Percentiles rank a stretch among this genome's conserved stretches.
Conservation (phyloP, 2,329 filamentous ascomycete genomes). For the Exophiala dermatitidis region DNA sequence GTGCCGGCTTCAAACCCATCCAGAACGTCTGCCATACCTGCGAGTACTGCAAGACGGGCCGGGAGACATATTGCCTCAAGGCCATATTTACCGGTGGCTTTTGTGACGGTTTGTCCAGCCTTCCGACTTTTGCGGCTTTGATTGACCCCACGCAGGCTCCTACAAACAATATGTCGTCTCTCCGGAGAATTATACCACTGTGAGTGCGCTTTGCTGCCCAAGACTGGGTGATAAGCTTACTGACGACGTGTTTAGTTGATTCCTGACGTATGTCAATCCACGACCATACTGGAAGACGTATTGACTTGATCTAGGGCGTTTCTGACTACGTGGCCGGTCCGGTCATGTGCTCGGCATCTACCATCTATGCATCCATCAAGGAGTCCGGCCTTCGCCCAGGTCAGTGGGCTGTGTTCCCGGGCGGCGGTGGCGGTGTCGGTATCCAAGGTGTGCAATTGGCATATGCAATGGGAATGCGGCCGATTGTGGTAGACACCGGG, state of each 20-base stretch:
- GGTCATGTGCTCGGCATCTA: conserved; percentile 54
- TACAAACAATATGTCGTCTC: conserved; percentile 55
- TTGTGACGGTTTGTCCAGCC: conserved; percentile 16
- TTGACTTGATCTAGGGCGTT: conserved; percentile 37
- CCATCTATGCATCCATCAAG: conserved; percentile 51
- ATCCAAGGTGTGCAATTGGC: conserved; percentile 52
- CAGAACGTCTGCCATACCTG: conserved; percentile 48
- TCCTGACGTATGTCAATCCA: conserved; percentile 14
- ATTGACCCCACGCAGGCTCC: conserved; percentile 34
- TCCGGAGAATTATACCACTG: conserved; percentile 47
- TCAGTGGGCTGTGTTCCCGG: conserved; percentile 50
- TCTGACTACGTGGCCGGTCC: conserved; percentile 51
- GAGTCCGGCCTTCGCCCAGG: conserved; percentile 46
- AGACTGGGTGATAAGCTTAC: conserved; percentile 1
- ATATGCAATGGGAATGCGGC: conserved; percentile 49
- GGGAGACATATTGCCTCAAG: conserved; percentile 48
- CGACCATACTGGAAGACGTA: conserved; percentile 28
- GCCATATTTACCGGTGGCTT: conserved; percentile 43
- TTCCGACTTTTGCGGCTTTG: conserved; percentile 4
- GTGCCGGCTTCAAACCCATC: conserved; percentile 48
- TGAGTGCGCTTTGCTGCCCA: conserved; percentile 4
- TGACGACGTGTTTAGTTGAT: conserved; percentile 9
- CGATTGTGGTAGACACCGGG: conserved; percentile 51
- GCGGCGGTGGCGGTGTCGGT: conserved; percentile 51
- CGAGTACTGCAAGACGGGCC: conserved; percentile 45